These are phyloP conservation scores for Tetrapisispora namnaoensis DNA, from an alignment of 805 yeast species.

Conservation along the genomic window DNA sequence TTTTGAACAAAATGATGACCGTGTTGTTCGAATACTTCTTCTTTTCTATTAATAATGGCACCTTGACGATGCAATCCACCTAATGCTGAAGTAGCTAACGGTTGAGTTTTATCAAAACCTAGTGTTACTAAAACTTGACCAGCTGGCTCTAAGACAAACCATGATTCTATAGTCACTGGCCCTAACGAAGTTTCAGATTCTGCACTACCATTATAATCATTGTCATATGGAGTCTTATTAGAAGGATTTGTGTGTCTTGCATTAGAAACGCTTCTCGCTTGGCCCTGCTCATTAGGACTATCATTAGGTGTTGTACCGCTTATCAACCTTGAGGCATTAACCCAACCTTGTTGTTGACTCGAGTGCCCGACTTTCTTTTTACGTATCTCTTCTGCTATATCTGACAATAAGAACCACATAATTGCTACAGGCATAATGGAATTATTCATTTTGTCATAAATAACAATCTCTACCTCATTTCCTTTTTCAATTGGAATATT, in stretches of 20 bases:
- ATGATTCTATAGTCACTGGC: slow-evolving; percentile 37
- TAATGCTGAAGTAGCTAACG: slow-evolving; percentile 35
- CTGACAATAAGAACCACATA: slow-evolving; percentile 83
- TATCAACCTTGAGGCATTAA: slow-evolving; percentile 47
- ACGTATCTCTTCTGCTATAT: slow-evolving; percentile 89
- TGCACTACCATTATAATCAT: background rate
- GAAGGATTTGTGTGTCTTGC: background rate
- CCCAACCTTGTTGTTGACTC: slow-evolving; percentile 73
- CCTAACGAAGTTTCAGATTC: background rate
- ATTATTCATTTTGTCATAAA: slow-evolving; percentile 67
- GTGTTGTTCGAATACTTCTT: slow-evolving; percentile 82
- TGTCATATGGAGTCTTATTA: background rate
- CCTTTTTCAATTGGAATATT: slow-evolving; percentile 78
- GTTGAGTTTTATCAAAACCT: slow-evolving; percentile 65
- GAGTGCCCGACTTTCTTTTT: slow-evolving; percentile 76
- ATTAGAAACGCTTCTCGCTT: background rate
- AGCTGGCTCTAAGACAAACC: slow-evolving; percentile 90
- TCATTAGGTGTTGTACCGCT: slow-evolving; percentile 1
- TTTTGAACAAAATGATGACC: slow-evolving; percentile 96
- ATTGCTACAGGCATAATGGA: slow-evolving; percentile 78
- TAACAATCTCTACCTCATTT: slow-evolving; percentile 80
- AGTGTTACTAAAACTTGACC: slow-evolving; percentile 78
- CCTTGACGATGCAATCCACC: slow-evolving; percentile 90
- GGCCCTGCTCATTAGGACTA: background rate
- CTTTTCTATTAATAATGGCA: slow-evolving; percentile 89